Percentiles rank a stretch among this genome's conserved stretches.
phyloP scores from a whole-genome alignment of 2,329 filamentous ascomycete genomes.

The Alternaria triticina region DNA sequence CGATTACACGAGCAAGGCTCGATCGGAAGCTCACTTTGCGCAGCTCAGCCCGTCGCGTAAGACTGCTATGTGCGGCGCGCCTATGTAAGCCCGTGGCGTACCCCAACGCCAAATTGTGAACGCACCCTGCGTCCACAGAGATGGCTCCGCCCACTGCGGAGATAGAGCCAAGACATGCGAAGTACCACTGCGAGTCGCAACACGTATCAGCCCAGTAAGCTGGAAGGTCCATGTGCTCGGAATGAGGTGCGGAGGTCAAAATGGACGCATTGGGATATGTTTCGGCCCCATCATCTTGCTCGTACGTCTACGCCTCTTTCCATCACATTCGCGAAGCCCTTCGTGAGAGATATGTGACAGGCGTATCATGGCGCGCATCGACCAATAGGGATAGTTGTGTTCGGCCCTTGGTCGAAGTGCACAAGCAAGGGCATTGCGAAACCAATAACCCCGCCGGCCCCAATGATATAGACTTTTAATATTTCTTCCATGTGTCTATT shows the following conservation, averaged over 20 bases:
- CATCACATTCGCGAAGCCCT: not conserved
- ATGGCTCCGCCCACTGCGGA: not conserved
- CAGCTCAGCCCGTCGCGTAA: not conserved
- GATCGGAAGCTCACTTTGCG: not conserved
- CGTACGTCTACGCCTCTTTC: not conserved
- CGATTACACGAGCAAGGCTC: not conserved
- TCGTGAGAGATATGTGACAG: not conserved
- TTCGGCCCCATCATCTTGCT: not conserved
- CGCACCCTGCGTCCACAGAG: not conserved
- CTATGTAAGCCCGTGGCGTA: constrained; percentile 10
- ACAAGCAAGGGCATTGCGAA: not conserved
- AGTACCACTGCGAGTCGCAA: not conserved
- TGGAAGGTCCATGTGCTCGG: not conserved
- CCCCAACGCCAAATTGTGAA: not conserved
- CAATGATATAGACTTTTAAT: not conserved
- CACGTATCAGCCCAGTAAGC: not conserved
- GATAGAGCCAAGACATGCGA: not conserved
- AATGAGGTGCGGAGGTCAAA: not conserved
- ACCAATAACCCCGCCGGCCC: not conserved
- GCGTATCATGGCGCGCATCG: not conserved
- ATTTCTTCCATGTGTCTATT: not conserved
- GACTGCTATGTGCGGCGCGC: not conserved
- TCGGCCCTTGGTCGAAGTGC: not conserved
- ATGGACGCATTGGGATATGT: not conserved
- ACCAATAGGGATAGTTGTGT: not conserved